Evolutionary conservation across 1,284 basidiomycete genomes (phyloP), one percentile per base, ranked within the genome.

Genomic region (Stygiomarasmius scandens): DNA sequence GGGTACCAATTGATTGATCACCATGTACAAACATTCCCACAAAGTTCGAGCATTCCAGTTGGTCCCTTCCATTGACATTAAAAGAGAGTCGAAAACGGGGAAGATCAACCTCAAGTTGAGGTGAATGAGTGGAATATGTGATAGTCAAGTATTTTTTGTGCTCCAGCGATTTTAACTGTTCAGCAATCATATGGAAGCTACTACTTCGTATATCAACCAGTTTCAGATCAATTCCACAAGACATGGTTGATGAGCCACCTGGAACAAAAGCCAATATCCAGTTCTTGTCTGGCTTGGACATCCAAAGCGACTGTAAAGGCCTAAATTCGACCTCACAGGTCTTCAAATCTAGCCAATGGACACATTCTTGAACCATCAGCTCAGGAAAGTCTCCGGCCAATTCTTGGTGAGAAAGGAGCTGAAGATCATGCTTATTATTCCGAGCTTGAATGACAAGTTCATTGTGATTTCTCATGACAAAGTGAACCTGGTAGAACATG

Each of bases 351-450:
- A 56, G 43, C 55, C 55, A 56, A 25, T 56, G 49, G 16, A 36
- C 49, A 25, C 45, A 45, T 11, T 50, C 49, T n/a, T 50, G 5
- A 5, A 50, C 38, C 14, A 56, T 20, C 2, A 29, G 23, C 10
- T 27, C 22, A 1, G 55, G 55, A 24, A 56, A 44, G 29, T 56
- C 55, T 2, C n/a, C 12, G 2, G 2, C 6, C 20, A 56, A 46
- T n/a, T 34, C 12, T 3, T 32, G 27, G 49, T 56, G 55, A 10
- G 55, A 49, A 32, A 56, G 44, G 12, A 56, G 55, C 23, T 51
- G 48, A 11, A 22, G n/a, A n/a, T n/a, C n/a, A 12, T 45, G n/a
- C n/a, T 25, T 34, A 25, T 5, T 20, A 16, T 34, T n/a, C n/a
- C n/a, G 32, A 8, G 54, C 43, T 20, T 36, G 10, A 29, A 55